A percentile compares a stretch with the other conserved stretches of the same genome.
phyloP scores from a whole-genome alignment of 495 filamentous ascomycete species.

The Lindgomyces ingoldianus region DNA sequence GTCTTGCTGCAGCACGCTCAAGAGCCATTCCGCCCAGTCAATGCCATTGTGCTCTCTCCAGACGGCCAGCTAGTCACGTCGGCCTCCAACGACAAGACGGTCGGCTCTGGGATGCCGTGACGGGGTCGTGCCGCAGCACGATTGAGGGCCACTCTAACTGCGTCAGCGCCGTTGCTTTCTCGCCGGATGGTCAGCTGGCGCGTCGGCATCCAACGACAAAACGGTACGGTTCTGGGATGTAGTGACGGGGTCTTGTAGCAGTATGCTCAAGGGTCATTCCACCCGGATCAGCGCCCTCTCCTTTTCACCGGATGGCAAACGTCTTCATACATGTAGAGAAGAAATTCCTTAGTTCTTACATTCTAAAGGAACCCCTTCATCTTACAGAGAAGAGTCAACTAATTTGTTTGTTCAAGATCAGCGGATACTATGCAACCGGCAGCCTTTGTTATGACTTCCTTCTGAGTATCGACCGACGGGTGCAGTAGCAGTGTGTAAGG shows the following conservation, averaged over 20 bases:
- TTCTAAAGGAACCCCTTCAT: neutral
- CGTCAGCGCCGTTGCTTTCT: neutral
- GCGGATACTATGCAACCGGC: neutral
- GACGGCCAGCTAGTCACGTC: no score
- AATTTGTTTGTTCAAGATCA: neutral
- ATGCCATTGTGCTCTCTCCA: no score
- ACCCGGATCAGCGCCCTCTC: neutral
- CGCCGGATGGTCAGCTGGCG: neutral
- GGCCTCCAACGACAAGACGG: no score
- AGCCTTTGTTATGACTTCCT: neutral
- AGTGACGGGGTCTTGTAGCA: neutral
- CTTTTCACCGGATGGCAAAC: neutral
- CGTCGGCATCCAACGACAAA: neutral
- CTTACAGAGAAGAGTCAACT: neutral
- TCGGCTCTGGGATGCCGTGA: neutral
- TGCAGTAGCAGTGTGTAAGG: neutral
- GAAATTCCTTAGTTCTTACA: neutral
- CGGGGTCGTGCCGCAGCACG: neutral
- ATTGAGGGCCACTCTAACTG: neutral
- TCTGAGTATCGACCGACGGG: neutral
- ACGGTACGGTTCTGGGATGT: neutral
- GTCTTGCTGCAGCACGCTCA: no score
- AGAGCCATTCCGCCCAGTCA: no score
- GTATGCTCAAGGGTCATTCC: neutral
- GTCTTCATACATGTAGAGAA: neutral